Evolutionary conservation across 768 basidiomycete species (phyloP), one percentile per base, ranked within the genome.

Genomic region (Lactarius evosmus): DNA sequence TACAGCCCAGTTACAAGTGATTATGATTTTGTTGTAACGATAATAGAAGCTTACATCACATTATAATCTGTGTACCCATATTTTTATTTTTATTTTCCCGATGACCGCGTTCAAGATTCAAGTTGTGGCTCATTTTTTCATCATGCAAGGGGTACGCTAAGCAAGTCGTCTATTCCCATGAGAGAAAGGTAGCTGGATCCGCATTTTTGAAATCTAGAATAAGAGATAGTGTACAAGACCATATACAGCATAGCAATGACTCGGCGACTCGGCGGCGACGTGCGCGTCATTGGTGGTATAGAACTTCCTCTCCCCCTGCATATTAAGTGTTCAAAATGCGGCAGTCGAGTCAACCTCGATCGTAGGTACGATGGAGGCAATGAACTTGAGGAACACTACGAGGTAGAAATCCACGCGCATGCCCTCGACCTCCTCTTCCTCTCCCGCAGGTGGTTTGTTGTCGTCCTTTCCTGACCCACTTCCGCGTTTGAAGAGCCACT

Each of bases 331-430:
- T 72, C 67, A 76, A 66, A 76, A 73, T 32, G 79, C 72, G 17
- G 92, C 89, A 55, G 93, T 95, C 69, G 93, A 93, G 75, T 95
- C 93, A 49, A 98, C 94, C 78, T 98, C 96, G 74, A 98, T 98
- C 55, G 95, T 97, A n/a, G 95, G 95, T 50, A 97, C 93, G 75
- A 97, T 96, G 58, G 91, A 93, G 12, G 94, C 94, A 73, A 98
- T 97, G 78, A 98, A 98, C 82, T 98, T 99, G 79, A 98, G 85
- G 85, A 98, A 98, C 60, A 94, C 95, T 70, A 97, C 93, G 56
- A 97, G 84, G 75, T 98, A 98, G 77, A 97, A 97, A 75, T 99
- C 97, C 49, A 99, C 97, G 36, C 95, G 83, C 83, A 99, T 88
- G 38, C 95, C 95, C 71, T 95, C 93, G 14, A 85, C 78, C 49